phyloP scores from a whole-genome alignment of 805 yeast genomes.

The Peterozyma xylosa region DNA sequence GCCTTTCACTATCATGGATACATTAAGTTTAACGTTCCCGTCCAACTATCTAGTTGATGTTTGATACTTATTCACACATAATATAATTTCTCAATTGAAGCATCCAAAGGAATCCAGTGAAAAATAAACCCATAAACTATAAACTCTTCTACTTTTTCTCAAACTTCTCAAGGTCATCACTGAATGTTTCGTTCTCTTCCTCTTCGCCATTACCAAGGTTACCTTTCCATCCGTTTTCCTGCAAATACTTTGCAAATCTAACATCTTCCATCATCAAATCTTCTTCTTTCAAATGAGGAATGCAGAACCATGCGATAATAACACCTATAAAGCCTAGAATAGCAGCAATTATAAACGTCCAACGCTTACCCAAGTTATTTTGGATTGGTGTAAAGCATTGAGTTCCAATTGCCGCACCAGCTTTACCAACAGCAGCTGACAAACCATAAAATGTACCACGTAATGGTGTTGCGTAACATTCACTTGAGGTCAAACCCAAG shows the following conservation, averaged over 20 bases:
- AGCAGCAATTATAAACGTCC: constrained; percentile 81
- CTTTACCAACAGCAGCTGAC: constrained; percentile 75
- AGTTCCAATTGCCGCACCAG: constrained; percentile 82
- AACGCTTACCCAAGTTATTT: constrained; percentile 51
- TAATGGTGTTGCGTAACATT: constrained; percentile 68
- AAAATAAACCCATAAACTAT: no score
- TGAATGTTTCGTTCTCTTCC: background rate
- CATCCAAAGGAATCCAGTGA: no score
- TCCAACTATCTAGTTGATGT: no score
- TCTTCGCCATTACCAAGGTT: constrained; percentile 28
- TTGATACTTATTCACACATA: no score
- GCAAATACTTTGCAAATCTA: constrained; percentile 50
- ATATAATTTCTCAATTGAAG: no score
- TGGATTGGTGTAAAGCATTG: constrained; percentile 65
- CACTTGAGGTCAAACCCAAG: constrained; percentile 62
- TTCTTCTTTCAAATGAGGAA: constrained; percentile 66
- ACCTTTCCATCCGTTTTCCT: constrained; percentile 54
- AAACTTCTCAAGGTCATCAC: background rate
- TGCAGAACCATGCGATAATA: constrained; percentile 45
- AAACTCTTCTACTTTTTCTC: no score
- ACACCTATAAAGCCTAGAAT: constrained; percentile 63
- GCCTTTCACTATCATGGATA: no score
- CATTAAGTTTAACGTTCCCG: no score
- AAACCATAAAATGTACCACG: constrained; percentile 72
- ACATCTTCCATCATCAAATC: constrained; percentile 61